Conservation (phyloP, 2,329 filamentous ascomycete species). For the Trichoderma sp. region DNA sequence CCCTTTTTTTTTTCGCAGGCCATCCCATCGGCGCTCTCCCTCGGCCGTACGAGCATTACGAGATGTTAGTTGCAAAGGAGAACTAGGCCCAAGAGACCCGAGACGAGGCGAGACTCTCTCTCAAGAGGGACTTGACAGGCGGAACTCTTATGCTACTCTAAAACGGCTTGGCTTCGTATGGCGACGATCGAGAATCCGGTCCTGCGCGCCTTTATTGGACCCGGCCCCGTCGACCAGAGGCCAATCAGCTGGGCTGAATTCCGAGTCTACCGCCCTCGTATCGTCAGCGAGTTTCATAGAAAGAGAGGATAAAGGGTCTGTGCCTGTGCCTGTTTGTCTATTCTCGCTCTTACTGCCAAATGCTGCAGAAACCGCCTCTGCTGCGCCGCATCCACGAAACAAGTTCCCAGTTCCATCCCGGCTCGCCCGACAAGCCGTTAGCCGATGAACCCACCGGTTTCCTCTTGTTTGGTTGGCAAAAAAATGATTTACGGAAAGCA, state of each 20-base stretch:
- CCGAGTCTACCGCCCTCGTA: neutral
- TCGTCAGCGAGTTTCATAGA: neutral
- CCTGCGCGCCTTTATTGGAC: neutral
- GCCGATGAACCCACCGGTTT: neutral
- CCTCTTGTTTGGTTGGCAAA: neutral
- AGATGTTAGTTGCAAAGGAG: neutral
- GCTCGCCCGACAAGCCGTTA: neutral
- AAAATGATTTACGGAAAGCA: neutral
- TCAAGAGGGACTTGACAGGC: neutral
- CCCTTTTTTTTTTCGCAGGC: neutral
- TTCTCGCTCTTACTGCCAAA: neutral
- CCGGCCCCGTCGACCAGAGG: neutral
- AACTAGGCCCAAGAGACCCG: neutral
- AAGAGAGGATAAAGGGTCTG: neutral
- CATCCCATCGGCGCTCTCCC: neutral
- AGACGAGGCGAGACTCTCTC: neutral
- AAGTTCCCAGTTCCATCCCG: neutral
- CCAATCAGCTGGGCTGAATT: neutral
- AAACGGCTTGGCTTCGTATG: neutral
- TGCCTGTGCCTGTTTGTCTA: neutral
- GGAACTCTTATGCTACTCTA: neutral
- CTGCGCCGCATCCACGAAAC: constrained; percentile 8
- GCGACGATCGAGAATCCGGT: neutral
- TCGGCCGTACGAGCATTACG: neutral
- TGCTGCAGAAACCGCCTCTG: neutral